Evolutionary conservation across 2,329 filamentous ascomycete genomes (phyloP).

Genomic region (Claviceps spartinae): DNA sequence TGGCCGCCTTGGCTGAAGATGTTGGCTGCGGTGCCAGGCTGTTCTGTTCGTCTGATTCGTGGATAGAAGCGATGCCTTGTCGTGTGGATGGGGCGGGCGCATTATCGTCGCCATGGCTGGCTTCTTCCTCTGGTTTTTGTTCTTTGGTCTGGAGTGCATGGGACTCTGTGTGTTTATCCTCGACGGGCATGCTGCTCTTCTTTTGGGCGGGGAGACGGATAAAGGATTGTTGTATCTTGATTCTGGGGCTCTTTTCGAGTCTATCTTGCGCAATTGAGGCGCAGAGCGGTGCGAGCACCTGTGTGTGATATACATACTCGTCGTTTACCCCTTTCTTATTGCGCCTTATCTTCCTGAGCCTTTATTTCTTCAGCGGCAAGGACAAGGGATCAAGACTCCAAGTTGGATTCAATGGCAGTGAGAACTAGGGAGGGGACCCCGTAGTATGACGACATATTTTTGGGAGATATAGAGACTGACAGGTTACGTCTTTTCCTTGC

Average conservation of each 20-base stretch:
- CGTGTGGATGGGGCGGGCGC: not conserved
- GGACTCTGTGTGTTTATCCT: not conserved
- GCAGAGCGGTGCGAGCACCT: no score
- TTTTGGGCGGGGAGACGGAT: no score
- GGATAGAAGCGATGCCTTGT: not conserved
- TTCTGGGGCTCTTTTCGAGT: not conserved
- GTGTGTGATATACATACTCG: no score
- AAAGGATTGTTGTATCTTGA: not conserved
- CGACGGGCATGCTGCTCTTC: not conserved
- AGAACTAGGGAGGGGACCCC: no score
- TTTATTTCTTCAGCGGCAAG: no score
- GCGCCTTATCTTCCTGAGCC: no score
- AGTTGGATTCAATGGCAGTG: no score
- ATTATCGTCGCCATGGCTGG: not conserved
- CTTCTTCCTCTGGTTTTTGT: not conserved
- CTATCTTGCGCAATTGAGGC: not conserved
- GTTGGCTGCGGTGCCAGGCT: constrained; percentile 10
- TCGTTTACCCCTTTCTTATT: no score
- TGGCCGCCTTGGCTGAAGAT: constrained; percentile 19
- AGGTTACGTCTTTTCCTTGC: no score
- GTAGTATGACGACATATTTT: no score
- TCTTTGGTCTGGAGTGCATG: not conserved
- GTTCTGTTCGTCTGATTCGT: not conserved
- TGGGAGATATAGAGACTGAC: no score
- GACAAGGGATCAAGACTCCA: no score